Evolutionary conservation across 2,329 filamentous ascomycete genomes (phyloP).

Genomic region (Reticulascus tulasneorum): DNA sequence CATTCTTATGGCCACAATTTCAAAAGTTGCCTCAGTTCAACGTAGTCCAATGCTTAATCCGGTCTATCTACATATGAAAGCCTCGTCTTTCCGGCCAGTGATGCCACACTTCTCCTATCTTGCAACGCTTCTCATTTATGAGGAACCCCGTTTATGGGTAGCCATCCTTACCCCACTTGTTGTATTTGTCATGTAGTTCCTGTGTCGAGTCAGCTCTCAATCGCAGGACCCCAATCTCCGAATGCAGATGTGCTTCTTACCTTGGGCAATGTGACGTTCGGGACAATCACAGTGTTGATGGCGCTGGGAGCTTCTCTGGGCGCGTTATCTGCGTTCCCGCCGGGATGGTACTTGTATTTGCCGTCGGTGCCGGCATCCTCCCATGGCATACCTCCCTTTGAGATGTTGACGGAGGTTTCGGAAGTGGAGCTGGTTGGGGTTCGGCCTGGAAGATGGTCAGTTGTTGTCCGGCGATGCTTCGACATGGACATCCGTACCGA

Average conservation of each 20-base stretch:
- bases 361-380: constrained; percentile 64
- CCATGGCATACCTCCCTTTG: constrained; percentile 84
- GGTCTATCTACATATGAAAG: constrained; percentile 15
- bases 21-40: too few relatives aligned
- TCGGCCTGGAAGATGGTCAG: constrained; percentile 49
- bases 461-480: background rate
- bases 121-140: background rate
- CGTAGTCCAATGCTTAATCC: constrained; percentile 11
- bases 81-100: constrained; percentile 3
- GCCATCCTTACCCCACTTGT: constrained; percentile 99
- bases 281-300: constrained; percentile 90
- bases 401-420: constrained; percentile 74
- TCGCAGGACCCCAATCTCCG: background rate
- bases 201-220: constrained; percentile 31
- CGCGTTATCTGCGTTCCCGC: constrained; percentile 70
- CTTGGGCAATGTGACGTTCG: constrained; percentile 89
- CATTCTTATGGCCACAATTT: too few relatives aligned
- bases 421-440: constrained; percentile 82
- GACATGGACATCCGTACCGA: constrained; percentile 52
- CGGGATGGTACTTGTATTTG: constrained; percentile 78
- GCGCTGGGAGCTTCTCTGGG: constrained; percentile 92
- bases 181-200: constrained; percentile 93
- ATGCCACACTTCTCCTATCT: background rate
- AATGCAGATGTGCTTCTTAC: constrained; percentile 40
- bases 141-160: constrained; percentile 50